Evolutionary conservation across 1,284 basidiomycete species (phyloP), one percentile per base, ranked within the genome.

Genomic region (Hemileia vastatrix): DNA sequence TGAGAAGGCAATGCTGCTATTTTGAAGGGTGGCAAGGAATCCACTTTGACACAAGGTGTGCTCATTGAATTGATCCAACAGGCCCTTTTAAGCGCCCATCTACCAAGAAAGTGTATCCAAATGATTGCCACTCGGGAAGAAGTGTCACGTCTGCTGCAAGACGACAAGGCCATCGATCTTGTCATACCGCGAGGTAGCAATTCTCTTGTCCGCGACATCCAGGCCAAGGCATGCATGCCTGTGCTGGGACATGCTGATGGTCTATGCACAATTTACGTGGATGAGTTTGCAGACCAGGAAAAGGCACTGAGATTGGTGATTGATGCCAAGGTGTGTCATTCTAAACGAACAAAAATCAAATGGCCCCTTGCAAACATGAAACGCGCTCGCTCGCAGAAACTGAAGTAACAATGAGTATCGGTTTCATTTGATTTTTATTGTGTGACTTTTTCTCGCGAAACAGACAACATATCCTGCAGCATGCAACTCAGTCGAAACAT

Each of bases 191-290:
- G 95, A 58, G 95, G 95, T 13, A 91, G 91, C 71, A 95, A 94
- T 71, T 84, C 83, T 70, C 83, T 99, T 21, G 95, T 98, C 9
- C 81, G 80, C 65, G 86, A 80, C 73, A 96, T 99, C 63, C 90
- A 97, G 76, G 86, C 89, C 65, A 84, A 81, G 66, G 95, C 94
- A 0, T 82, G 87, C 60, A 97, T 99, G 67, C 87, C 95, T 1
- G 95, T 99, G 50, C 96, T 98, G 92, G 95, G 95, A 0, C 95
- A 99, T 73, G 94, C 95, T 3, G 94, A 98, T 76, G 94, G 94
- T 0, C 78, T 97, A 6, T 98, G 94, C 76, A 82, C 85, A 4
- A 84, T 93, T 1, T 97, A 87, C 76, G 78, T 98, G 2, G 94
- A 99, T 76, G 83, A 87, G 67, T 81, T 82, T 40, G 94, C 93